These are phyloP conservation scores for Thermothielavioides terrestris DNA, from an alignment of 495 filamentous ascomycete genomes.

Conservation along the genomic window DNA sequence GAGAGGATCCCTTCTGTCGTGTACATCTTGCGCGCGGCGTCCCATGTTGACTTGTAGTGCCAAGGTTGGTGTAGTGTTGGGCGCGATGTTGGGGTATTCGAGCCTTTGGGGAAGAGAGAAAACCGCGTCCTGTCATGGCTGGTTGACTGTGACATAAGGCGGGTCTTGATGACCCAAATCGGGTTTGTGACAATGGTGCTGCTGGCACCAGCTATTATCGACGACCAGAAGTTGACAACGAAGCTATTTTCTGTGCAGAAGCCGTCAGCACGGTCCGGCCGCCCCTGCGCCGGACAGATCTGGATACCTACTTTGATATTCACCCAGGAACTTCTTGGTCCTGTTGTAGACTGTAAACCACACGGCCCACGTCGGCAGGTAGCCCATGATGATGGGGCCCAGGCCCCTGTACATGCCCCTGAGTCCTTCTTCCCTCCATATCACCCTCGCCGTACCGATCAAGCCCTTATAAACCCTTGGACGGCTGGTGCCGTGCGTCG, in stretches of 20 bases:
- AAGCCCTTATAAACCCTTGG: slow-evolving; percentile 70
- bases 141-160: slow-evolving; percentile 81
- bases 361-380: slow-evolving; percentile 95
- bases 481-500: slow-evolving; percentile 33
- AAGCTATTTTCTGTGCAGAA: slow-evolving; percentile 29
- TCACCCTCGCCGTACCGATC: slow-evolving; percentile 72
- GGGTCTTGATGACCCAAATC: slow-evolving; percentile 99
- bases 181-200: slow-evolving; percentile 96
- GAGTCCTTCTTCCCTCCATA: slow-evolving; percentile 81
- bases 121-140: slow-evolving; percentile 27
- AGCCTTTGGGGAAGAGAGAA: slow-evolving; percentile 34
- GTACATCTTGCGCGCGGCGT: slow-evolving; percentile 95
- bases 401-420: slow-evolving; percentile 89
- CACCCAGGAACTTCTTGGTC: slow-evolving; percentile 62
- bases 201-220: slow-evolving; percentile 80
- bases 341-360: slow-evolving; percentile 94
- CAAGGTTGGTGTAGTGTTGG: slow-evolving; percentile 57
- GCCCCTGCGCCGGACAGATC: not conserved
- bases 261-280: slow-evolving; percentile 2
- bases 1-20: slow-evolving; percentile 72
- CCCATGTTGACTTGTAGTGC: slow-evolving; percentile 79
- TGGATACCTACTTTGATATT: slow-evolving; percentile 51
- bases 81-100: slow-evolving; percentile 41
- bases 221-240: slow-evolving; percentile 57
- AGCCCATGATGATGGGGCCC: slow-evolving; percentile 88